Conservation (phyloP, 1,139 yeast species). For the Geotrichum bryndzae region DNA sequence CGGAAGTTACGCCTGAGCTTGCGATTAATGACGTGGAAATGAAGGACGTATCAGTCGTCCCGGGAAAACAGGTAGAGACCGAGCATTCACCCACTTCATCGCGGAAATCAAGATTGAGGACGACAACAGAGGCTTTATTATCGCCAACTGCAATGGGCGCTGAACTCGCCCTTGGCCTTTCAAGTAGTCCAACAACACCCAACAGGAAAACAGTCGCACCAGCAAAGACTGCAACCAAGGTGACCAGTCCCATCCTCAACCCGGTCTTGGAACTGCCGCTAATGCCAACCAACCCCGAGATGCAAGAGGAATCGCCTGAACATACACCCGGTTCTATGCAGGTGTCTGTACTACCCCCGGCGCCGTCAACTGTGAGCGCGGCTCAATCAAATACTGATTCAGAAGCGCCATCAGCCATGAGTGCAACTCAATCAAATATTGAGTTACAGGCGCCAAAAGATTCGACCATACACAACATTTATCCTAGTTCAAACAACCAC, state of each 20-base stretch:
- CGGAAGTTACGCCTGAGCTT: not conserved
- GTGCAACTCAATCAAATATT: not conserved
- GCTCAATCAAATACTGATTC: not conserved
- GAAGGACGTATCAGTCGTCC: constrained; percentile 4
- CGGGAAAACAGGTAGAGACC: not conserved
- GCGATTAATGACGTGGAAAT: constrained; percentile 7
- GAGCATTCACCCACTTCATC: not conserved
- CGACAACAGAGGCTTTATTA: constrained; percentile 8
- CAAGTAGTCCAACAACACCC: not conserved
- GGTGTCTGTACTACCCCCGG: not conserved
- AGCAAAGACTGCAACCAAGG: not conserved
- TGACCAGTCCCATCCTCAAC: not conserved
- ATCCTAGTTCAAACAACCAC: not conserved
- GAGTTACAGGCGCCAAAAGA: not conserved
- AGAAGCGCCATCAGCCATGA: not conserved
- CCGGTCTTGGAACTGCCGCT: not conserved
- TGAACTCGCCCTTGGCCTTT: constrained; percentile 12
- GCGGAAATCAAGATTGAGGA: not conserved
- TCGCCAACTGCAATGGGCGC: constrained; percentile 18
- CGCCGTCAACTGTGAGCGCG: not conserved
- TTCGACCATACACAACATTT: not conserved
- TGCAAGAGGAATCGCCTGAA: not conserved
- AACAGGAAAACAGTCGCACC: not conserved
- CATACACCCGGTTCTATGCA: not conserved
- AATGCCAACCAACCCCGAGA: not conserved